These are phyloP conservation scores for Acrasis kona DNA, from an alignment of 78 protist genomes.

Conservation along the genomic window DNA sequence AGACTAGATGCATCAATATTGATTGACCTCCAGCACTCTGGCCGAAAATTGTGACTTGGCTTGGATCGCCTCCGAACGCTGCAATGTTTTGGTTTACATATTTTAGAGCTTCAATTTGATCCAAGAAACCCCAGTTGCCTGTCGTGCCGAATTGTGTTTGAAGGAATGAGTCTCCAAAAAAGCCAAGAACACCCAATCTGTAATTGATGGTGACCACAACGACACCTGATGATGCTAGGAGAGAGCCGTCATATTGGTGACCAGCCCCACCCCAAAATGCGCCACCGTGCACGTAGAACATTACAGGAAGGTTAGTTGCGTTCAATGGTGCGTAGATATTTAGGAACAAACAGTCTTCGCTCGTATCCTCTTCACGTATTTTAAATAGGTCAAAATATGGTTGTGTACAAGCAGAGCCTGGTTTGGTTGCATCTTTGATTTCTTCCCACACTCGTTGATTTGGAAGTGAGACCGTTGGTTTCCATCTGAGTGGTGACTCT, in stretches of 20 bases:
- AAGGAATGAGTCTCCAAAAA: background rate
- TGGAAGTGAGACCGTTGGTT: too few relatives aligned
- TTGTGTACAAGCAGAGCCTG: too few relatives aligned
- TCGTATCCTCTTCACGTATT: too few relatives aligned
- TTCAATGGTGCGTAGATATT: constrained; percentile 23
- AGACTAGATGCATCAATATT: background rate
- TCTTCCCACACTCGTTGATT: too few relatives aligned
- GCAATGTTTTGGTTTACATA: constrained; percentile 29
- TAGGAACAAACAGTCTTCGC: constrained; percentile 33
- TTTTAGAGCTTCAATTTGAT: constrained; percentile 23
- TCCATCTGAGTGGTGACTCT: too few relatives aligned
- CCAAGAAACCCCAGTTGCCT: constrained; percentile 41
- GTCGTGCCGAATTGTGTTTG: background rate
- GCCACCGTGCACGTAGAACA: constrained; percentile 33
- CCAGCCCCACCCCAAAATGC: too few relatives aligned
- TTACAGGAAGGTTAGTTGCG: background rate
- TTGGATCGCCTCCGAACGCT: constrained; percentile 40
- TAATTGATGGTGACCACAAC: constrained; percentile 26
- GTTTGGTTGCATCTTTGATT: too few relatives aligned
- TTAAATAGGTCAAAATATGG: too few relatives aligned
- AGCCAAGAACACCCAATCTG: constrained; percentile 23
- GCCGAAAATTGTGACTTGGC: constrained; percentile 15
- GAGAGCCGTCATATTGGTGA: too few relatives aligned
- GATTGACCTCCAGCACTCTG: constrained; percentile 25
- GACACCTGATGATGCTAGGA: too few relatives aligned